phyloP scores from a whole-genome alignment of 2,329 filamentous ascomycete genomes.

The Alternaria dauci region DNA sequence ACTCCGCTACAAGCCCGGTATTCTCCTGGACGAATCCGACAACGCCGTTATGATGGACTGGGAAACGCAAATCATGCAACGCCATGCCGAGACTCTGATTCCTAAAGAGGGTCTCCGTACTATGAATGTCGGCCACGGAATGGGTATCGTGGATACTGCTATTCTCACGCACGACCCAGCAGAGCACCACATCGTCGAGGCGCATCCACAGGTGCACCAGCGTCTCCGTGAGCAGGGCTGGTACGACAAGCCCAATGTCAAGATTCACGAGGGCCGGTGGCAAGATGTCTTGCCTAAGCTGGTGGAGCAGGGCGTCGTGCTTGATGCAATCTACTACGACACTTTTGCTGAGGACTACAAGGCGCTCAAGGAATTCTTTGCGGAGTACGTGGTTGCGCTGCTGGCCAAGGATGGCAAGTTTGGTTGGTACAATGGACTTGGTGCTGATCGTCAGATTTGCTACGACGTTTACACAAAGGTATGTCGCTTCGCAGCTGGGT shows the following conservation, averaged over 20 bases:
- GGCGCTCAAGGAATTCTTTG: conserved; percentile 50
- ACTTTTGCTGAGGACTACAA: conserved; percentile 51
- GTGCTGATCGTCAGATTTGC: conserved; percentile 51
- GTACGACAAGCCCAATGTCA: conserved; percentile 66
- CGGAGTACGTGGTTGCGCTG: conserved; percentile 48
- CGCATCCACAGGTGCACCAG: conserved; percentile 77
- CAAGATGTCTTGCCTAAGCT: conserved; percentile 79
- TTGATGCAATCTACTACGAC: conserved; percentile 70
- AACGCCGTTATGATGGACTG: conserved; percentile 96
- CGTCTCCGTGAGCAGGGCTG: conserved; percentile 74
- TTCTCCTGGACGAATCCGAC: conserved; percentile 73
- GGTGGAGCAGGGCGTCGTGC: conserved; percentile 72
- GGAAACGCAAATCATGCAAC: conserved; percentile 87
- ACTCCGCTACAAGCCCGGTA: conserved; percentile 45
- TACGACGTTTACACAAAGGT: conserved; percentile 53
- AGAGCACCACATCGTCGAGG: conserved; percentile 84
- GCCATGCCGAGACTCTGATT: conserved; percentile 74
- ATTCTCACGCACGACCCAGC: conserved; percentile 73
- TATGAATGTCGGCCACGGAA: conserved; percentile 88
- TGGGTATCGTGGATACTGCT: conserved; percentile 85
- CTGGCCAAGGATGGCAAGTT: conserved; percentile 46
- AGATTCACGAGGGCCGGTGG: conserved; percentile 77
- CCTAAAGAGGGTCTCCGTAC: conserved; percentile 70
- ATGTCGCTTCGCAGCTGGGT: background rate
- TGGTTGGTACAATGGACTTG: conserved; percentile 51